phyloP scores from a whole-genome alignment of 441 rosid species.

The Jatropha multifida region DNA sequence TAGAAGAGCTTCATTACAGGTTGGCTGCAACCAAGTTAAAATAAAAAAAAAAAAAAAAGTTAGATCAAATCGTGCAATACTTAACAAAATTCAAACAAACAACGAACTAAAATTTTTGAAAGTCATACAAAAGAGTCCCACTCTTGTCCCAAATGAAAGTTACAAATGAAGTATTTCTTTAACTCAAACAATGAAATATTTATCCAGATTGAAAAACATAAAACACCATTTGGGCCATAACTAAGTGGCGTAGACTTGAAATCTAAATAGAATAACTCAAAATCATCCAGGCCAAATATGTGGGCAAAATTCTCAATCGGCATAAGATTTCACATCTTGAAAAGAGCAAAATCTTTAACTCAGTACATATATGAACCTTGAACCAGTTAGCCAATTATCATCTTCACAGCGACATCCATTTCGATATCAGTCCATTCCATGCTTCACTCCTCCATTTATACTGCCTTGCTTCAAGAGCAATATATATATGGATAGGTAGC shows the following conservation, averaged over 20 bases:
- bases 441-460: not conserved
- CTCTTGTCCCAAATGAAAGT: not conserved
- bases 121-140: not conserved
- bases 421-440: not conserved
- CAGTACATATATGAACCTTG: not conserved
- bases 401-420: not conserved
- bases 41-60: conserved; percentile 11
- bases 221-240: not conserved
- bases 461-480: not conserved
- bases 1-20: conserved; percentile 78
- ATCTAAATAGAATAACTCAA: not conserved
- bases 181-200: not conserved
- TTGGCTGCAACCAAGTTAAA: conserved; percentile 56
- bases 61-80: conserved; percentile 11
- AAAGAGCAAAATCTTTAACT: not conserved
- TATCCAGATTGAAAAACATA: not conserved
- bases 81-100: conserved; percentile 1
- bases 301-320: not conserved
- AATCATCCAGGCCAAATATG: not conserved
- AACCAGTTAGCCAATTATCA: not conserved
- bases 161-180: not conserved
- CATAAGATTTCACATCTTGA: not conserved
- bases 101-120: not conserved
- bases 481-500: not conserved
- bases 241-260: not conserved